A percentile compares a stretch with the other conserved stretches of the same genome.
Evolutionary conservation across 257 asterid genomes (phyloP).

Genomic region (Coffea eugenioides): DNA sequence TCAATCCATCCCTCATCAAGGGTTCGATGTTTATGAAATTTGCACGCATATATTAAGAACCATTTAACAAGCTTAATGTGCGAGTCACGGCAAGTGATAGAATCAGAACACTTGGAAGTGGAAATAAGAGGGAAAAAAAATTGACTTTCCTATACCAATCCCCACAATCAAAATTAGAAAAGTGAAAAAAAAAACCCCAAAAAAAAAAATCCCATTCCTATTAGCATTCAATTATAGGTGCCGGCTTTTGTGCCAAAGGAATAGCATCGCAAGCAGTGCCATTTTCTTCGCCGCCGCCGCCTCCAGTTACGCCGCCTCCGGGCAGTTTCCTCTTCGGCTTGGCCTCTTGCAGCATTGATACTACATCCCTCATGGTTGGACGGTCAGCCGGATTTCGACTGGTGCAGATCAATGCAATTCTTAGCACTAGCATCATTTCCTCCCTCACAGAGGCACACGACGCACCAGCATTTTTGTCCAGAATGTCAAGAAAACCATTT

Average conservation of each 20-base stretch:
- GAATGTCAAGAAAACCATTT: slow-evolving; percentile 40
- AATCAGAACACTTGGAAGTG: background rate
- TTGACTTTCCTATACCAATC: slow-evolving; percentile 30
- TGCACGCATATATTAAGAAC: background rate
- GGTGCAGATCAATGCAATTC: slow-evolving; percentile 86
- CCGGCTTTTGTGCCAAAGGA: slow-evolving; percentile 38
- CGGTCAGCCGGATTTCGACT: slow-evolving; percentile 81
- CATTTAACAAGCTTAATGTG: background rate
- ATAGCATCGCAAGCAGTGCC: slow-evolving; percentile 21
- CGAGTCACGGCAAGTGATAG: background rate
- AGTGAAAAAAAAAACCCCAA: background rate
- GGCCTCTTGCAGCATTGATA: slow-evolving; percentile 83
- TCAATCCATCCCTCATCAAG: background rate
- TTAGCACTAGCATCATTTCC: slow-evolving; percentile 73
- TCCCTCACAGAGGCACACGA: slow-evolving; percentile 69
- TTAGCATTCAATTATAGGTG: slow-evolving; percentile 38
- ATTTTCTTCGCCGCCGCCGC: slow-evolving; percentile 18
- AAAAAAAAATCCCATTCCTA: slow-evolving; percentile 15
- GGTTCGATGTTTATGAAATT: background rate
- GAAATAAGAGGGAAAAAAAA: background rate
- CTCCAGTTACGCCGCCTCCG: slow-evolving; percentile 17
- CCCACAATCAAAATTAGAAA: slow-evolving; percentile 25
- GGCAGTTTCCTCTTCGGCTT: slow-evolving; percentile 64
- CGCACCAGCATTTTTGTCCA: slow-evolving; percentile 72
- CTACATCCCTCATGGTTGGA: slow-evolving; percentile 91